These are phyloP conservation scores for Albatrellus sp. DNA, from an alignment of 1,284 basidiomycete genomes.

Conservation along the genomic window DNA sequence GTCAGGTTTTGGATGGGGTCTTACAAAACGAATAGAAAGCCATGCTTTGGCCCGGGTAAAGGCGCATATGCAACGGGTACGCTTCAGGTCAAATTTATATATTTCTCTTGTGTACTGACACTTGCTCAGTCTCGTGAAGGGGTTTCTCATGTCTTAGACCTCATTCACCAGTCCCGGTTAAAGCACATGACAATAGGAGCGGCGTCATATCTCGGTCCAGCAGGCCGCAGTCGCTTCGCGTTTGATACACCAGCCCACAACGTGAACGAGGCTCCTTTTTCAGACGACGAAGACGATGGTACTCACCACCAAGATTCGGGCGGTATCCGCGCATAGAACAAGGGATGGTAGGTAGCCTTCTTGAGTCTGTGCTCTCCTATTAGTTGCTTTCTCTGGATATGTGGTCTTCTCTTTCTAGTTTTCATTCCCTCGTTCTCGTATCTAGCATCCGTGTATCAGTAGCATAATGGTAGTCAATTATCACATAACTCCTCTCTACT, in stretches of 20 bases:
- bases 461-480: neutral
- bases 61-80: slow-evolving; percentile 62
- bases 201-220: slow-evolving; percentile 18
- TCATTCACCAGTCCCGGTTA: slow-evolving; percentile 63
- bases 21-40: slow-evolving; percentile 68
- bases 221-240: slow-evolving; percentile 4
- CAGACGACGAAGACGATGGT: slow-evolving; percentile 2
- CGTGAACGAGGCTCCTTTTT: neutral
- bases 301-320: neutral
- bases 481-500: neutral
- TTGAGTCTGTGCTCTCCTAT: neutral
- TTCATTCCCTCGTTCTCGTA: slow-evolving; percentile 1
- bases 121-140: slow-evolving; percentile 64
- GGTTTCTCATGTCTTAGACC: slow-evolving; percentile 57
- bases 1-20: slow-evolving; percentile 73
- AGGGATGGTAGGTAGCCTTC: neutral
- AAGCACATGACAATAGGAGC: slow-evolving; percentile 52
- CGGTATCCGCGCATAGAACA: neutral
- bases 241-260: slow-evolving; percentile 1
- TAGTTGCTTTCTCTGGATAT: neutral
- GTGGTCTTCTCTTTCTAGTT: neutral
- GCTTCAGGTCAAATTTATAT: slow-evolving; percentile 13
- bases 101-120: slow-evolving; percentile 8
- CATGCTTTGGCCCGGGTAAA: slow-evolving; percentile 69
- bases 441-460: slow-evolving; percentile 2